Conservation (phyloP, 768 basidiomycete genomes). For the Trametes cingulata region DNA sequence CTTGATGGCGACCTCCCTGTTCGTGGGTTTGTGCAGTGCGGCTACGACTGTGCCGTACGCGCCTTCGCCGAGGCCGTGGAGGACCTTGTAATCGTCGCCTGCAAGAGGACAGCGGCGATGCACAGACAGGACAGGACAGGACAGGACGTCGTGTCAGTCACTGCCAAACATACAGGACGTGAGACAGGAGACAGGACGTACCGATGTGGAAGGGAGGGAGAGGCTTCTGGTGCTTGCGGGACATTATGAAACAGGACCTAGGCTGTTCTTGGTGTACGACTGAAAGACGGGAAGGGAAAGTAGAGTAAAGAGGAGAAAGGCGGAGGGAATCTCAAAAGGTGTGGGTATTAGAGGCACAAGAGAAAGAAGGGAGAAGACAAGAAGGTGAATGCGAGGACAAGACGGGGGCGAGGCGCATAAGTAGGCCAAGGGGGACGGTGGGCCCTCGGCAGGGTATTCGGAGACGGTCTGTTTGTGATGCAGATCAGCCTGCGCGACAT, state of each 20-base stretch:
- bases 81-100: conserved; percentile 75
- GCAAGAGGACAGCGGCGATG: background rate
- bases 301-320: conserved; percentile 25
- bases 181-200: conserved; percentile 30
- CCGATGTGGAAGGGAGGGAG: conserved; percentile 76
- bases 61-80: conserved; percentile 79
- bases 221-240: conserved; percentile 57
- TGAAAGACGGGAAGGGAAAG: conserved; percentile 23
- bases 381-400: background rate
- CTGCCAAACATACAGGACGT: background rate
- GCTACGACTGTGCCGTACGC: conserved; percentile 91
- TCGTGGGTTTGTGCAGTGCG: conserved; percentile 79
- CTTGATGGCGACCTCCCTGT: conserved; percentile 91
- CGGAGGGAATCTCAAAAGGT: conserved; percentile 31
- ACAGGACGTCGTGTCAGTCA: background rate
- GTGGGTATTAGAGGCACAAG: background rate
- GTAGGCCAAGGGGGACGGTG: conserved; percentile 3
- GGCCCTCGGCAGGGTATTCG: background rate
- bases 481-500: conserved; percentile 20
- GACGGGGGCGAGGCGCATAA: background rate
- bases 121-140: background rate
- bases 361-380: conserved; percentile 12
- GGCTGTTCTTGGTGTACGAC: conserved; percentile 26
- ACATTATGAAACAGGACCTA: conserved; percentile 39
- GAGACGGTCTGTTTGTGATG: conserved; percentile 8